These are phyloP conservation scores for Phytophthora melonis DNA, from an alignment of 352 stramenopile species.

Conservation along the genomic window DNA sequence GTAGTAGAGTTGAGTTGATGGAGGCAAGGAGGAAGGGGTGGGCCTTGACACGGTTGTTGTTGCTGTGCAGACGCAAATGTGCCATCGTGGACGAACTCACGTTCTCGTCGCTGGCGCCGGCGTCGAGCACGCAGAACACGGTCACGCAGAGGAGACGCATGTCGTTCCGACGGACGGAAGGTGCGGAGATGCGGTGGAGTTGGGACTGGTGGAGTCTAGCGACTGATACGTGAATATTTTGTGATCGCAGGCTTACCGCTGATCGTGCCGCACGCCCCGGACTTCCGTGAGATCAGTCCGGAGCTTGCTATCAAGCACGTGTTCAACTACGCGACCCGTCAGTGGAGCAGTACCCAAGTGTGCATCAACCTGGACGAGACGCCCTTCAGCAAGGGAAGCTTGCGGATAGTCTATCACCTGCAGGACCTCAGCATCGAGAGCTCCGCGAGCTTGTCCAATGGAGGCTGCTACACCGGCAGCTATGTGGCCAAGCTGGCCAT, in stretches of 20 bases:
- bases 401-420: constrained; percentile 85
- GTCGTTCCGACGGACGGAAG: constrained; percentile 46
- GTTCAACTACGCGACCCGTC: constrained; percentile 78
- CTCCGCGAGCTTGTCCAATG: constrained; percentile 32
- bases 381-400: constrained; percentile 83
- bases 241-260: constrained; percentile 57
- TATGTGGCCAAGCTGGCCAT: constrained; percentile 91
- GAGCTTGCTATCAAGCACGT: constrained; percentile 82
- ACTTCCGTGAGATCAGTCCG: constrained; percentile 65
- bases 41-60: constrained; percentile 12
- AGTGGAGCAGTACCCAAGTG: constrained; percentile 79
- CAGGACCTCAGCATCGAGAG: constrained; percentile 60
- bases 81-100: constrained; percentile 83
- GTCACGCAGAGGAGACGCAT: constrained; percentile 45
- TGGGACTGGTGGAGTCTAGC: neutral
- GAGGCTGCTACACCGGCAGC: constrained; percentile 46
- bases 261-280: constrained; percentile 79
- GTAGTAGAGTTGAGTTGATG: neutral
- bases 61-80: constrained; percentile 62
- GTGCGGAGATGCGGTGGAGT: constrained; percentile 7
- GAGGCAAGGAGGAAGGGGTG: neutral
- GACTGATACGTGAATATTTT: neutral
- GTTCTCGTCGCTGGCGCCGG: constrained; percentile 43
- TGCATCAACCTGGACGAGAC: constrained; percentile 82
- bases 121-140: constrained; percentile 42